Evolutionary conservation across 164 flowering plant genomes (phyloP).

Genomic region (Cinnamomum micranthum): DNA sequence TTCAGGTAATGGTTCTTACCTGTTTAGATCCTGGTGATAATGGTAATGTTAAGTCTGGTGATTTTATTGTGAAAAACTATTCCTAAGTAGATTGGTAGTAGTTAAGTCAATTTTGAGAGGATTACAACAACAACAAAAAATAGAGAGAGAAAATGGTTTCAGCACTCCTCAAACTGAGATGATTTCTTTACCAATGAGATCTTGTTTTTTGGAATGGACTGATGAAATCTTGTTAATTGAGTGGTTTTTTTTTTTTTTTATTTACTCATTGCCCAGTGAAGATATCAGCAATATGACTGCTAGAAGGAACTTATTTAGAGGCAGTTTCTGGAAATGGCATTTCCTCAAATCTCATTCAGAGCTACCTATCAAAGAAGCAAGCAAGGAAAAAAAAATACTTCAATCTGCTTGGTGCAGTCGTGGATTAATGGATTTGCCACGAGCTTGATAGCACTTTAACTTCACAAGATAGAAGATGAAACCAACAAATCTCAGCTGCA

Average conservation of each 20-base stretch:
- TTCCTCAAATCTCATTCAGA: not conserved
- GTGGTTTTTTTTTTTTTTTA: not conserved
- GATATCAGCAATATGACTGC: not conserved
- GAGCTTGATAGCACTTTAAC: not conserved
- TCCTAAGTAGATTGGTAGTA: not conserved
- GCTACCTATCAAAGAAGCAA: too few species aligned
- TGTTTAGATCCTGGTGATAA: not conserved
- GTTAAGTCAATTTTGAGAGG: not conserved
- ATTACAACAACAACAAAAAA: not conserved
- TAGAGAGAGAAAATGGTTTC: not conserved
- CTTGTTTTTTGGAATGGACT: not conserved
- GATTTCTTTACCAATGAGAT: not conserved
- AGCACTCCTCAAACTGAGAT: not conserved
- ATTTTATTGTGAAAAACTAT: not conserved
- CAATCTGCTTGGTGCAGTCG: not conserved
- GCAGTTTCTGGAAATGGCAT: not conserved
- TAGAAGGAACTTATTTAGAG: not conserved
- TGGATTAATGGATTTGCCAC: not conserved
- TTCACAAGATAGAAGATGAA: too few species aligned
- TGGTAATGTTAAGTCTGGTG: not conserved
- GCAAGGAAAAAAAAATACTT: not conserved
- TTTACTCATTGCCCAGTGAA: not conserved
- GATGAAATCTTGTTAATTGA: not conserved
- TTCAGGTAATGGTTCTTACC: conserved; percentile 39
- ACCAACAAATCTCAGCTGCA: too few species aligned